These are phyloP conservation scores for Plasmodium gonderi DNA, from an alignment of 169 alveolate genomes.

Conservation along the genomic window DNA sequence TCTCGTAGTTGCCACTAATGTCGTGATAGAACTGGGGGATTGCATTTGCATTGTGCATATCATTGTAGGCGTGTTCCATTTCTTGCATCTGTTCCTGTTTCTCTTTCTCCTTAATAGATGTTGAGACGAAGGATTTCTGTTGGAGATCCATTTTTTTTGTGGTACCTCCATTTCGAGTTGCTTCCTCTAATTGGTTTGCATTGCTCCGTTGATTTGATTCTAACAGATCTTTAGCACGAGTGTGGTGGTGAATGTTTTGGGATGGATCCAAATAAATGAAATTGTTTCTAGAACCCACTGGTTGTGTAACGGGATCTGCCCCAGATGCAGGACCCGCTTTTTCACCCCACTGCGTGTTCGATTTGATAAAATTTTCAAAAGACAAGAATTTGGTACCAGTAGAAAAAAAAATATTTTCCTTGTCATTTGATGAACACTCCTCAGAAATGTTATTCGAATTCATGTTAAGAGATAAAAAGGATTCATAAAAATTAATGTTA, in stretches of 20 bases:
- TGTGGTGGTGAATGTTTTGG: too few relatives aligned
- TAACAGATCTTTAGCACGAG: too few relatives aligned
- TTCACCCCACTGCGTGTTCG: background rate
- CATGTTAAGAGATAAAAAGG: slow-evolving; percentile 33
- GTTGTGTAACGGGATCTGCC: too few relatives aligned
- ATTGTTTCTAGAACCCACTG: too few relatives aligned
- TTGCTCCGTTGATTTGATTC: too few relatives aligned
- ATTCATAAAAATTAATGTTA: slow-evolving; percentile 25
- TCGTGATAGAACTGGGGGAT: background rate
- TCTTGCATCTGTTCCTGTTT: background rate
- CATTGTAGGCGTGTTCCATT: background rate
- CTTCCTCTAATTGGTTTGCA: too few relatives aligned
- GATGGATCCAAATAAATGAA: too few relatives aligned
- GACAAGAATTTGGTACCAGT: slow-evolving; percentile 38
- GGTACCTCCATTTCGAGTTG: too few relatives aligned
- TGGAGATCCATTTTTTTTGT: too few relatives aligned
- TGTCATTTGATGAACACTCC: background rate
- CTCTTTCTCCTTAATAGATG: too few relatives aligned
- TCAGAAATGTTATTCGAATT: background rate
- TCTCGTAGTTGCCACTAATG: background rate
- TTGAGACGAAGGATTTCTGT: too few relatives aligned
- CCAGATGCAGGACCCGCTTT: background rate
- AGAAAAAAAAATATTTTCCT: background rate
- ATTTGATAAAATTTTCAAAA: slow-evolving; percentile 60
- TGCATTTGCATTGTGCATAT: background rate